phyloP scores from a whole-genome alignment of 768 basidiomycete species.

The Suillus paluster region DNA sequence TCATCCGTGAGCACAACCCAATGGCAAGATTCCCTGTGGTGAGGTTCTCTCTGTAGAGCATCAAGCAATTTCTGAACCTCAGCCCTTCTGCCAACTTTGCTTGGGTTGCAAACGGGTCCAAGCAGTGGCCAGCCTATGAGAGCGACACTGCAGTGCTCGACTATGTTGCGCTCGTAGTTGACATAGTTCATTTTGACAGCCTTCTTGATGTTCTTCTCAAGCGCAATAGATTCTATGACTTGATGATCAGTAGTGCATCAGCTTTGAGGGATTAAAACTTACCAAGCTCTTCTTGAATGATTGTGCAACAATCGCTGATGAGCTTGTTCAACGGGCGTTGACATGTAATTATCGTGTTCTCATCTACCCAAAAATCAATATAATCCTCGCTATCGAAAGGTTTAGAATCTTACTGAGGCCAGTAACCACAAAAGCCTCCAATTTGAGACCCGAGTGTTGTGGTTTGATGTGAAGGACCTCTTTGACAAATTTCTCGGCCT shows the following conservation, averaged over 20 bases:
- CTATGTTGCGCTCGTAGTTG: constrained; percentile 14
- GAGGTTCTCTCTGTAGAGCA: too few relatives aligned
- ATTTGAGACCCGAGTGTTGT: background rate
- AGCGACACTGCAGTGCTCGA: background rate
- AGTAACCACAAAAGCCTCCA: constrained; percentile 7
- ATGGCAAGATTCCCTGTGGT: constrained; percentile 2
- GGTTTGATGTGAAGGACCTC: constrained; percentile 6
- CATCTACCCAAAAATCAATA: too few relatives aligned
- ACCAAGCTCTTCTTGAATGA: constrained; percentile 12
- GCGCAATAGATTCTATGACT: background rate
- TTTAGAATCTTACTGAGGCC: constrained; percentile 7
- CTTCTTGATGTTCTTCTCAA: background rate
- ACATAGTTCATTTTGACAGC: constrained; percentile 13
- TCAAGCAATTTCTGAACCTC: constrained; percentile 5
- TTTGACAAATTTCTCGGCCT: constrained; percentile 8
- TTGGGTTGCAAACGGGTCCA: too few relatives aligned
- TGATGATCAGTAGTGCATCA: too few relatives aligned
- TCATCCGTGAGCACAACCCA: constrained; percentile 7
- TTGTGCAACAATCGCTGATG: constrained; percentile 8
- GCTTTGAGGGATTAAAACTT: too few relatives aligned
- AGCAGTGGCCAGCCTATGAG: constrained; percentile 14
- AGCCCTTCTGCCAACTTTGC: constrained; percentile 1
- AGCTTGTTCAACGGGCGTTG: constrained; percentile 7
- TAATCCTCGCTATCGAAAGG: too few relatives aligned
- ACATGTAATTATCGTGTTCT: background rate